Percentiles rank a stretch among this genome's conserved stretches.
These are phyloP conservation scores for Cinchona pubescens DNA, from an alignment of 257 asterid genomes.

Conservation along the genomic window DNA sequence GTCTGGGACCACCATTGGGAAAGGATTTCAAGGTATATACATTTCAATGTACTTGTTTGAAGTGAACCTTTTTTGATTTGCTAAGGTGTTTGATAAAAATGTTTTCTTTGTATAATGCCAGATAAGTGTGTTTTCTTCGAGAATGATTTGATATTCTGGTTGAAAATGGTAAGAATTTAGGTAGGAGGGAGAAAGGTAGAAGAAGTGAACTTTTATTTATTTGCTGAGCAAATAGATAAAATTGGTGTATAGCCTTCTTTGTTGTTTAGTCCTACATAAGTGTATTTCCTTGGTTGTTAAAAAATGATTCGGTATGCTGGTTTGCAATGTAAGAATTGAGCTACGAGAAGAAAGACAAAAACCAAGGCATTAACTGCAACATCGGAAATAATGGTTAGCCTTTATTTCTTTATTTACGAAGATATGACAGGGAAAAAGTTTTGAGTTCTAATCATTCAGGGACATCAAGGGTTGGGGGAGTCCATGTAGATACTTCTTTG, in stretches of 20 bases:
- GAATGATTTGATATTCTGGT: background rate
- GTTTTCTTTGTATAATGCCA: too few species aligned
- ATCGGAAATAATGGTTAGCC: background rate
- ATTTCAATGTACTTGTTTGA: background rate
- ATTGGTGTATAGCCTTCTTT: too few species aligned
- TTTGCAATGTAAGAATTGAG: too few species aligned
- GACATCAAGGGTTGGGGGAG: background rate
- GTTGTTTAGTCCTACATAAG: too few species aligned
- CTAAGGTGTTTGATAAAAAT: background rate
- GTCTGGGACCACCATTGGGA: conserved; percentile 83
- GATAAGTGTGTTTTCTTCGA: too few species aligned
- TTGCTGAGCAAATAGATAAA: too few species aligned
- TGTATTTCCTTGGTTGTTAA: too few species aligned
- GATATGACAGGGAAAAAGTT: background rate
- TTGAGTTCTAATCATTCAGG: background rate
- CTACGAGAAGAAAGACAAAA: too few species aligned
- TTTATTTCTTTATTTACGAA: background rate
- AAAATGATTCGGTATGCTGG: too few species aligned
- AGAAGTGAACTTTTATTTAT: too few species aligned
- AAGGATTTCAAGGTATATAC: conserved; percentile 90
- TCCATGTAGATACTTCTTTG: background rate
- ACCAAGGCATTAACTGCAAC: too few species aligned
- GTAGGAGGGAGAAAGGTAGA: background rate
- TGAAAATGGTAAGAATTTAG: background rate
- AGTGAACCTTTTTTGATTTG: background rate